A percentile compares a stretch with the other conserved stretches of the same genome.
phyloP scores from a whole-genome alignment of 2,329 filamentous ascomycete species.

The Diaporthe vaccinii region DNA sequence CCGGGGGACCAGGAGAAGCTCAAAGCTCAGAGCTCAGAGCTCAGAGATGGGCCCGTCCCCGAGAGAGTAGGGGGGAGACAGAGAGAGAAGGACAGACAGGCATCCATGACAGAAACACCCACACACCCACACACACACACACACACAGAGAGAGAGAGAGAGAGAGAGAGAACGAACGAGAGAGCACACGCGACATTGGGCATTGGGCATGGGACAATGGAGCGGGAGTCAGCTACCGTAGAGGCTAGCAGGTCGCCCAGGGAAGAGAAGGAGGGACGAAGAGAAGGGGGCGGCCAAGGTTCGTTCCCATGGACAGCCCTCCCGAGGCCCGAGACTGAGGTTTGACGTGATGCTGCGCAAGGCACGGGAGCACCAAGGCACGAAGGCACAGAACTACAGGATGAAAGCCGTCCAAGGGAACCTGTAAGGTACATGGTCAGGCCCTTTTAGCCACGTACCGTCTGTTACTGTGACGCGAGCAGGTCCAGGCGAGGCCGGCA shows the following conservation, averaged over 20 bases:
- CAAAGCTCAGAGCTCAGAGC: background rate
- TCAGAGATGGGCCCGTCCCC: background rate
- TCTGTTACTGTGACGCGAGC: conserved; percentile 9
- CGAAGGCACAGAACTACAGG: conserved; percentile 1
- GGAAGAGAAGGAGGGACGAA: background rate
- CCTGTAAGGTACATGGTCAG: conserved; percentile 10
- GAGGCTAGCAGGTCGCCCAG: background rate
- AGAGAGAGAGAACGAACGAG: background rate
- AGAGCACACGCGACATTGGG: background rate
- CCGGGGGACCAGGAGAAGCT: conserved; percentile 4
- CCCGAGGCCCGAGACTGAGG: conserved; percentile 20
- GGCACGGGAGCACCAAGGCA: background rate
- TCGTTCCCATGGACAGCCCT: background rate
- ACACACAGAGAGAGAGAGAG: background rate
- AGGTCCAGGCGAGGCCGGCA: conserved; percentile 12
- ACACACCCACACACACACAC: background rate
- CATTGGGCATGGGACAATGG: background rate
- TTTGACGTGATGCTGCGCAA: conserved; percentile 22
- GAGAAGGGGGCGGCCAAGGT: conserved; percentile 8
- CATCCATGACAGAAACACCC: no score
- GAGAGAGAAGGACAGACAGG: background rate
- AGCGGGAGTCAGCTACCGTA: background rate
- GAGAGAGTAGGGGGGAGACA: background rate
- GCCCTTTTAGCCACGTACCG: background rate
- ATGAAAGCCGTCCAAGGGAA: conserved; percentile 2